Base-by-base conservation (phyloP, 2,329 filamentous ascomycete genomes). In the Verticillium longisporum region DNA sequence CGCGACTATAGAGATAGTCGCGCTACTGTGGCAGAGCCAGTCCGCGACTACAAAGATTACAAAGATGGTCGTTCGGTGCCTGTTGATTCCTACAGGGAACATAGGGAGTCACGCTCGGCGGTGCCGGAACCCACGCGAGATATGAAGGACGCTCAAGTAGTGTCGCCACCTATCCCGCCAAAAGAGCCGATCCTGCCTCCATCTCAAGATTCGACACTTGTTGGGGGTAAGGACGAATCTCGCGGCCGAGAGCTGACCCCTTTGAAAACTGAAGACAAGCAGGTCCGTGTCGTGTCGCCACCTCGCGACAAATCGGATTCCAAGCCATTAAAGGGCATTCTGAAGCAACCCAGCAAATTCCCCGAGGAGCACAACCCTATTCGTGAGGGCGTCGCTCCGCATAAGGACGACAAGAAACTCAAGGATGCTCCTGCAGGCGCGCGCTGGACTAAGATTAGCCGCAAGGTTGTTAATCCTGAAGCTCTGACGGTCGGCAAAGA, bases 371-470 rank as follows among this genome's bases (percentile, higher is more conserved):
- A 86, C 1, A 88, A 92, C 66, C 89, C 91, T 0, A 82, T 96
- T 38, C 85, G 93, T 21, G 94, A 97, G 73, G 94, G 93, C 15
- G 94, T 97, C 6, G 92, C 93, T 1, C 93, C 93, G n/a, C 85
- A 96, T 70, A 97, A 96, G 75, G 92, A 96, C 71, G 88, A 91
- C 57, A 87, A 89, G 73, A 87, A 87, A 71, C 61, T 80, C 55
- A 86, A 84, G 68, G 88, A 91, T 45, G 90, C 92, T 36, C 90
- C 90, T 0, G 76, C 87, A 0, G 90, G 89, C 61, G 93, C 93
- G 37, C 85, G 92, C 60, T 97, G 93, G 93, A 97, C 93, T 56
- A 96, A 95, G 77, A 93, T 98, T 70, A 91, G 89, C 71, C 87
- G 93, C 61, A 87, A 89, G 66, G 83, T 96, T 60, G 93, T 98